Evolutionary conservation across 2,329 filamentous ascomycete species (phyloP).

Genomic region (Fusarium armeniacum): DNA sequence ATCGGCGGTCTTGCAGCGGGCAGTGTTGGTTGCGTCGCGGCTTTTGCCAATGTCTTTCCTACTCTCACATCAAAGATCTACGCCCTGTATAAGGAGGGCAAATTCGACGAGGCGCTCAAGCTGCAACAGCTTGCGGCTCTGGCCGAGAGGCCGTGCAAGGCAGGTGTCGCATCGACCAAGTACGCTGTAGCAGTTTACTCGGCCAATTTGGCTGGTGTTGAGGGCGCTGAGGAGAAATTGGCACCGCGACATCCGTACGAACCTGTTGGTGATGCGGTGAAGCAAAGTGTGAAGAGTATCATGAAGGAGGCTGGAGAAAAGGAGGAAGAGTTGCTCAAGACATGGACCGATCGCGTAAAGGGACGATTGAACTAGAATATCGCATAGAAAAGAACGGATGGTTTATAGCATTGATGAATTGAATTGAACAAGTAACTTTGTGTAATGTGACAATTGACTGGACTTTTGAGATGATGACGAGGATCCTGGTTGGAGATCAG

Average conservation of each 20-base stretch:
- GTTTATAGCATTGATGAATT: background rate
- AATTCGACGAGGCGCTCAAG: conserved; percentile 68
- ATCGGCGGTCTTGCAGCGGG: conserved; percentile 71
- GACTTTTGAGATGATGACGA: background rate
- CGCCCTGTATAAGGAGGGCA: conserved; percentile 70
- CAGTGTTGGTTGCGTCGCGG: conserved; percentile 72
- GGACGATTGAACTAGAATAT: conserved; percentile 29
- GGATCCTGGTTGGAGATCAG: background rate
- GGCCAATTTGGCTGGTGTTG: conserved; percentile 70
- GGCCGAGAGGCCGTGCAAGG: conserved; percentile 75
- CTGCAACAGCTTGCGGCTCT: conserved; percentile 74
- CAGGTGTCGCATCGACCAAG: conserved; percentile 76
- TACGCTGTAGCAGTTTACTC: conserved; percentile 74
- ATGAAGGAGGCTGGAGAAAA: conserved; percentile 62
- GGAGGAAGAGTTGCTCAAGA: conserved; percentile 49
- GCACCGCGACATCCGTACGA: conserved; percentile 74
- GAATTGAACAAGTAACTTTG: background rate
- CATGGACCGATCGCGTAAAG: conserved; percentile 37
- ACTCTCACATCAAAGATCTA: conserved; percentile 71
- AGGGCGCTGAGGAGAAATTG: conserved; percentile 70
- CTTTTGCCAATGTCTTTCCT: conserved; percentile 74
- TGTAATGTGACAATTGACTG: background rate
- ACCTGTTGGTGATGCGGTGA: conserved; percentile 59
- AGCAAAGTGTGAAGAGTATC: conserved; percentile 50
- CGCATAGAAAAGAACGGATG: background rate